A percentile compares a stretch with the other conserved stretches of the same genome.
These are phyloP conservation scores for Polychaeton citri DNA, from an alignment of 2,329 filamentous ascomycete genomes.

Conservation along the genomic window DNA sequence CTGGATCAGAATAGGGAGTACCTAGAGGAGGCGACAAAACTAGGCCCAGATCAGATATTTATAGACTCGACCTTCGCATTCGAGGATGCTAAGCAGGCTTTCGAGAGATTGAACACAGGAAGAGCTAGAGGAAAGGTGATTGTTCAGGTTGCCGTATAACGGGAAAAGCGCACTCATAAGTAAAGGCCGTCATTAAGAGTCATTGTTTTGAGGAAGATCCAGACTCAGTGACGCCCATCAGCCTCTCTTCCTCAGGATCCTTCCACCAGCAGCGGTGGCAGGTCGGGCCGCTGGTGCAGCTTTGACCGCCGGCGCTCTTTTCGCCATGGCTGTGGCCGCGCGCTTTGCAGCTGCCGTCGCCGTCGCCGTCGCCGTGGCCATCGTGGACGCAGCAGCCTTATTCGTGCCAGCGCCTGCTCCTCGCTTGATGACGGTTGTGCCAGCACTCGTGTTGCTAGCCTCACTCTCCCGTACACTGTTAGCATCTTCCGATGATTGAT, in stretches of 20 bases:
- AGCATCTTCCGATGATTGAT: background rate
- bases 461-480: conserved; percentile 21
- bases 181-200: too few species aligned
- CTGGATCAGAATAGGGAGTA: conserved; percentile 31
- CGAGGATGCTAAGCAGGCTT: conserved; percentile 35
- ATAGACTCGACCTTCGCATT: conserved; percentile 45
- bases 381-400: conserved; percentile 29
- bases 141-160: conserved; percentile 13
- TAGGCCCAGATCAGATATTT: conserved; percentile 38
- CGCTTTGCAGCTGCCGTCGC: conserved; percentile 31
- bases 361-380: conserved; percentile 30
- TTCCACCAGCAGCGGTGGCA: conserved; percentile 3
- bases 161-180: too few species aligned
- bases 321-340: conserved; percentile 13
- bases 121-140: conserved; percentile 22
- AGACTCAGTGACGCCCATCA: too few species aligned
- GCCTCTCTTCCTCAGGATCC: conserved; percentile 19
- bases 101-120: conserved; percentile 22
- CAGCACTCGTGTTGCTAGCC: conserved; percentile 47
- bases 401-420: conserved; percentile 28
- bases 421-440: conserved; percentile 50
- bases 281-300: conserved; percentile 5
- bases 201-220: too few species aligned
- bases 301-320: conserved; percentile 11
- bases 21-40: conserved; percentile 42